Conservation (phyloP, 2,329 filamentous ascomycete species). For the Apiospora malaysiana region DNA sequence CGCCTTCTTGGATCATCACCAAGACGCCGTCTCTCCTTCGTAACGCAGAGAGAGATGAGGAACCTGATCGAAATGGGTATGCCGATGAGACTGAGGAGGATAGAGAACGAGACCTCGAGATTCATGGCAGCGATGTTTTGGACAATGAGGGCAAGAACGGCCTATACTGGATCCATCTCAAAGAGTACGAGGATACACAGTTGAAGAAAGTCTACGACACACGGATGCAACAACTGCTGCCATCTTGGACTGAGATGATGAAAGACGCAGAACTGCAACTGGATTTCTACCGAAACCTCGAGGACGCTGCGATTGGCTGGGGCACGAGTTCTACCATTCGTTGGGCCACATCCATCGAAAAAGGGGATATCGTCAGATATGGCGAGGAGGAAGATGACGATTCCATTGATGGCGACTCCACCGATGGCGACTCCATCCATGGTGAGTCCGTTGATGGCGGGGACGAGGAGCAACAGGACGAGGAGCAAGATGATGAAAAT, state of each 20-base stretch:
- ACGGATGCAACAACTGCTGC: conserved; percentile 39
- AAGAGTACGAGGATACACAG: conserved; percentile 48
- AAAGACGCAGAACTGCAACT: not conserved
- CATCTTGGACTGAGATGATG: conserved; percentile 36
- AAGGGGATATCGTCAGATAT: not conserved
- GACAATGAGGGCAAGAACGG: conserved; percentile 46
- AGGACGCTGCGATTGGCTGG: not conserved
- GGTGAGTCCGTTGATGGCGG: not conserved
- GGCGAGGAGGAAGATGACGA: not conserved
- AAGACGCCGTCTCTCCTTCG: conserved; percentile 1
- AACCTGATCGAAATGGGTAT: conserved; percentile 41
- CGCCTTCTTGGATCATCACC: conserved; percentile 46
- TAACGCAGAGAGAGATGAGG: conserved; percentile 37
- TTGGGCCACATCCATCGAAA: not conserved
- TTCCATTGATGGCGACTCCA: not conserved
- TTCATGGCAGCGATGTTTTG: conserved; percentile 22
- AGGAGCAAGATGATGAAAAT: not conserved
- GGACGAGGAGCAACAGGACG: not conserved
- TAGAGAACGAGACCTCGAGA: conserved; percentile 26
- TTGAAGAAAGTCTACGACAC: conserved; percentile 42
- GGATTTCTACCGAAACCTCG: not conserved
- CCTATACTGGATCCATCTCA: conserved; percentile 47
- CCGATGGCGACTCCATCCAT: not conserved
- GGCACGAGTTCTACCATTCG: too few relatives aligned
- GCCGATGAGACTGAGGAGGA: conserved; percentile 34